These are phyloP conservation scores for Rhododendron ovatum DNA, from an alignment of 148 eudicot species.

Conservation along the genomic window DNA sequence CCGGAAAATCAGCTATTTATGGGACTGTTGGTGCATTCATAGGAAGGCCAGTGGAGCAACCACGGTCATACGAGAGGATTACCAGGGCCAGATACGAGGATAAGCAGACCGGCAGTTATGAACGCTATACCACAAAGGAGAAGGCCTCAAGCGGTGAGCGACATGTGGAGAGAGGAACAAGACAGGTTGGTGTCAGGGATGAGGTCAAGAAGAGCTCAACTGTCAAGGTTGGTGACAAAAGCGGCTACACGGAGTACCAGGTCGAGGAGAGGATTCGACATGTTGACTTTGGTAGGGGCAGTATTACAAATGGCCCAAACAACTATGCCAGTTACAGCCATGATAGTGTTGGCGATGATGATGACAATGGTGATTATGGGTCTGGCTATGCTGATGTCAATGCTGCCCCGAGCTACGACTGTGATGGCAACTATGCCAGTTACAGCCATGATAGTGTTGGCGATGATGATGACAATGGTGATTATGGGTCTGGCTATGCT, in stretches of 20 bases:
- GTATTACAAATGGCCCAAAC: not conserved
- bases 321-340: not conserved
- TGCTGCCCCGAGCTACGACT: not conserved
- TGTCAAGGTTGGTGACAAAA: not conserved
- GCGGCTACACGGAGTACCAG: slow-evolving; percentile 3
- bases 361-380: not conserved
- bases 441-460: not conserved
- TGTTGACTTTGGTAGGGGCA: not conserved
- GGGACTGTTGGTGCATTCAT: not conserved
- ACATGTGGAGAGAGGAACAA: not conserved
- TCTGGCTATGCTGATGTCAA: not conserved
- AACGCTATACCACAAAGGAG: not conserved
- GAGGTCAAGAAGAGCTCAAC: not conserved
- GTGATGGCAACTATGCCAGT: not conserved
- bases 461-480: not conserved
- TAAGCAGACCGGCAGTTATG: not conserved
- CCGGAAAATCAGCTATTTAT: not conserved
- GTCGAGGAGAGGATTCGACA: not conserved
- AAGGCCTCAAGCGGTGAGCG: not conserved
- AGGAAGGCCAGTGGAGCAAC: not conserved
- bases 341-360: not conserved
- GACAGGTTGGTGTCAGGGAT: slow-evolving; percentile 4
- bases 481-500: not conserved
- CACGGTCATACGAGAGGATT: not conserved
- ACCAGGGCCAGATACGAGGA: not conserved